Conservation (phyloP, 139 green algal species). For the Yamagishiella unicocca region DNA sequence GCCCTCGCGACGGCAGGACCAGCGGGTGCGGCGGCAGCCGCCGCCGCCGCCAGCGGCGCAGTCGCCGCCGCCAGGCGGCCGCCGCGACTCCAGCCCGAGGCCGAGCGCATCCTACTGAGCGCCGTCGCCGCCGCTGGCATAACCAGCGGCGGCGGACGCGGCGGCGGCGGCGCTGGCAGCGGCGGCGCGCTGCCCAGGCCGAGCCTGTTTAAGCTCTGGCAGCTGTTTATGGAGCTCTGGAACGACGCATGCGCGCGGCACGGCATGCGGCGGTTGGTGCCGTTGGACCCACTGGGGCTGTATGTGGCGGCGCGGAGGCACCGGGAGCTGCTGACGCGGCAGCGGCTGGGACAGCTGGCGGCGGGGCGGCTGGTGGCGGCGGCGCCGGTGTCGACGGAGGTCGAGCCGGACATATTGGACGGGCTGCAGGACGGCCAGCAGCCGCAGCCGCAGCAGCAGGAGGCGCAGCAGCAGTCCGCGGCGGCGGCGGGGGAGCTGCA, state of each 20-base stretch:
- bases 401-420: constrained; percentile 21
- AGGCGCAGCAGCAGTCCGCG: not conserved
- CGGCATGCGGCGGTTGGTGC: constrained; percentile 50
- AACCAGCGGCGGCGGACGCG: not conserved
- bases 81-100: constrained; percentile 29
- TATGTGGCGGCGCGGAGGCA: constrained; percentile 53
- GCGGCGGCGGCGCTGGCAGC: not conserved
- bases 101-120: constrained; percentile 31
- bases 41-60: not conserved
- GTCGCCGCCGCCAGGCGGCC: not conserved
- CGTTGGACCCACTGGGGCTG: constrained; percentile 57
- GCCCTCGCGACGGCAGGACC: not conserved
- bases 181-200: constrained; percentile 49
- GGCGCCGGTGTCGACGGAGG: constrained; percentile 1
- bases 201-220: constrained; percentile 54
- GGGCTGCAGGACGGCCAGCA: not conserved
- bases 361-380: constrained; percentile 30
- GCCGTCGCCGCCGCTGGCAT: constrained; percentile 29
- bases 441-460: not conserved
- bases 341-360: constrained; percentile 26
- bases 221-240: constrained; percentile 62
- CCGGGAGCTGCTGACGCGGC: constrained; percentile 16
- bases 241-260: constrained; percentile 56
- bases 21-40: not conserved
- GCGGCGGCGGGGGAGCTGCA: not conserved